These are phyloP conservation scores for Triticum monococcum DNA, from an alignment of 176 grass and related monocot species.

Conservation along the genomic window DNA sequence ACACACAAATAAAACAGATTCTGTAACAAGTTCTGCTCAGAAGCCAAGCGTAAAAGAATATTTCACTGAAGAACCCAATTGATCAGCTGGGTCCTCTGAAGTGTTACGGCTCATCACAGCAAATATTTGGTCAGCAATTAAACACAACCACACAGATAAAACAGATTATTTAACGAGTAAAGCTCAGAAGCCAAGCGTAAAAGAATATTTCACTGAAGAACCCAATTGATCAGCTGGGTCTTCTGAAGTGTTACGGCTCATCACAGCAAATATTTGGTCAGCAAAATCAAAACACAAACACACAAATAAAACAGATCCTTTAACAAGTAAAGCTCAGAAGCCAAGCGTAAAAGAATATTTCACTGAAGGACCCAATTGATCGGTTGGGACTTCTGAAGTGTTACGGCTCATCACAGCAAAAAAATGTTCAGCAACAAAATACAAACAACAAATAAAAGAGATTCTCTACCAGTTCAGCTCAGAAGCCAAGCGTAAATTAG, in stretches of 20 bases:
- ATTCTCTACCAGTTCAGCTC: background rate
- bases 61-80: constrained; percentile 67
- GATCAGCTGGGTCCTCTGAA: constrained; percentile 47
- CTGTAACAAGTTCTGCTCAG: constrained; percentile 39
- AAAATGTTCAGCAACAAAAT: background rate
- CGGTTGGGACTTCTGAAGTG: constrained; percentile 44
- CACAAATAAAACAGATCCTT: background rate
- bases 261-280: constrained; percentile 43
- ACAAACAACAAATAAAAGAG: background rate
- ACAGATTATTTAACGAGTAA: background rate
- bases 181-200: constrained; percentile 82
- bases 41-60: constrained; percentile 92
- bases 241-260: constrained; percentile 72
- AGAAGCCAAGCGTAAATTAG: constrained; percentile 81
- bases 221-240: constrained; percentile 47
- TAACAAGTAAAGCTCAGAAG: constrained; percentile 28
- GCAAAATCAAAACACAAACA: background rate
- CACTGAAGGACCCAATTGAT: constrained; percentile 61
- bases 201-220: constrained; percentile 67
- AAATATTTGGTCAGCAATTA: background rate
- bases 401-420: constrained; percentile 82
- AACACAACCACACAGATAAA: background rate
- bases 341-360: constrained; percentile 86
- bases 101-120: constrained; percentile 82
- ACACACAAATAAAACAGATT: background rate